These are phyloP conservation scores for Groenewaldozyma auringiensis DNA, from an alignment of 1,139 yeast species.

Conservation along the genomic window DNA sequence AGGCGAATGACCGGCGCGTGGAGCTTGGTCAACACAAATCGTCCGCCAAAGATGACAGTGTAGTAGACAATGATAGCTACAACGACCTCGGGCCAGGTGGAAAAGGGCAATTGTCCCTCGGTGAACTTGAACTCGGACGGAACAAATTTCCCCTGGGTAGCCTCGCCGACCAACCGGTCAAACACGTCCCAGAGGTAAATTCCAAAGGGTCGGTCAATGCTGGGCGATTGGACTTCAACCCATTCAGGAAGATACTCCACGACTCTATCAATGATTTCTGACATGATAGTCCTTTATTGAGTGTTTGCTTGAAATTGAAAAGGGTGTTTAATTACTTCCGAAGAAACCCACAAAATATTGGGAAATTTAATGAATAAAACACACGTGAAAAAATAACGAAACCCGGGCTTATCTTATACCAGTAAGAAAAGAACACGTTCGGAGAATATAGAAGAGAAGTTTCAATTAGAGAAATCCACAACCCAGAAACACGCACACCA, in stretches of 20 bases:
- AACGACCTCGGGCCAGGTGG: slow-evolving; percentile 49
- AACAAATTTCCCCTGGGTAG: slow-evolving; percentile 35
- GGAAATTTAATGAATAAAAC: too few relatives aligned
- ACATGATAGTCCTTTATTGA: too few relatives aligned
- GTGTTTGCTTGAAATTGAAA: too few relatives aligned
- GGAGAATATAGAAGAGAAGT: too few relatives aligned
- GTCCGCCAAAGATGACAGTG: slow-evolving; percentile 78
- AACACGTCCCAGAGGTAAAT: slow-evolving; percentile 84
- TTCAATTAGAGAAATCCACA: too few relatives aligned
- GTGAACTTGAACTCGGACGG: slow-evolving; percentile 62
- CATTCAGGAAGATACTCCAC: slow-evolving; percentile 4
- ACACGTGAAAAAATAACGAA: too few relatives aligned
- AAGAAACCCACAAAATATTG: too few relatives aligned
- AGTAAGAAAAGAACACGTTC: too few relatives aligned
- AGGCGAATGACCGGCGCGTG: slow-evolving; percentile 61
- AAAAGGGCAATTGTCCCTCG: slow-evolving; percentile 37
- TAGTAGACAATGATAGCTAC: slow-evolving; percentile 62
- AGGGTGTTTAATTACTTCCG: too few relatives aligned
- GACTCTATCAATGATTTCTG: too few relatives aligned
- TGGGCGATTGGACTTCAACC: slow-evolving; percentile 38
- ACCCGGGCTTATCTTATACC: too few relatives aligned
- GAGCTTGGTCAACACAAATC: slow-evolving; percentile 43
- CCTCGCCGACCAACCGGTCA: slow-evolving; percentile 44
- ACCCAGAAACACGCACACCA: too few relatives aligned
- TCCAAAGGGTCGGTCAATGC: slow-evolving; percentile 82